Conservation (phyloP, 345 rosid species). For the Citrus unshiu region DNA sequence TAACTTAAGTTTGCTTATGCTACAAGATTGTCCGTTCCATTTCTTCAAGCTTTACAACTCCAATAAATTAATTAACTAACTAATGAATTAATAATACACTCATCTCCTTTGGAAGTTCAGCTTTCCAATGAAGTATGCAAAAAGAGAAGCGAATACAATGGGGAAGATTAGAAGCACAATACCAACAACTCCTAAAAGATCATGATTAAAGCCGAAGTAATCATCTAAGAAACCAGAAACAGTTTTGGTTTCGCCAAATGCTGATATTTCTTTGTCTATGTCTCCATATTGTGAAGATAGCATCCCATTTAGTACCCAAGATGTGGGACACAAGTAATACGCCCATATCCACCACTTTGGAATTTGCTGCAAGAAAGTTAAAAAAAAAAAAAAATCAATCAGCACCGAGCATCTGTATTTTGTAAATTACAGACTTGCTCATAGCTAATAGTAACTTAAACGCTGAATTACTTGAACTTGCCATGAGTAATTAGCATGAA, state of each 20-base stretch:
- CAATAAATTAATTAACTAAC: no score
- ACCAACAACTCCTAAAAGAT: constrained; percentile 26
- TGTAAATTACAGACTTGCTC: no score
- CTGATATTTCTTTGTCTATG: not conserved
- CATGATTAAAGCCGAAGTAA: constrained; percentile 26
- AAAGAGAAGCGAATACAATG: constrained; percentile 21
- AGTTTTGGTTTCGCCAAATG: constrained; percentile 4
- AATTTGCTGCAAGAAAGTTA: constrained; percentile 14
- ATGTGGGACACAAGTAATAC: constrained; percentile 32
- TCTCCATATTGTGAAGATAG: constrained; percentile 30
- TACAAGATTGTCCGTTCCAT: no score
- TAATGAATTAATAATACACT: no score
- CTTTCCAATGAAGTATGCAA: constrained; percentile 26
- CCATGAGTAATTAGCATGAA: no score
- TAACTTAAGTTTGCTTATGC: no score
- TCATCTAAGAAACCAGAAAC: constrained; percentile 19
- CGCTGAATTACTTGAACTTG: no score
- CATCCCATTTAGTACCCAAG: constrained; percentile 35
- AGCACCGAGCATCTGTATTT: no score
- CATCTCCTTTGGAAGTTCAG: constrained; percentile 33
- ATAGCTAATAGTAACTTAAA: no score
- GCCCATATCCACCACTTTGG: constrained; percentile 42
- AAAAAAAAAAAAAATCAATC: not conserved
- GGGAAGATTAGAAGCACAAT: constrained; percentile 23
- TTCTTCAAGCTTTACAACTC: no score